These are phyloP conservation scores for Ascochyta pisi DNA, from an alignment of 2,329 filamentous ascomycete species.

Conservation along the genomic window DNA sequence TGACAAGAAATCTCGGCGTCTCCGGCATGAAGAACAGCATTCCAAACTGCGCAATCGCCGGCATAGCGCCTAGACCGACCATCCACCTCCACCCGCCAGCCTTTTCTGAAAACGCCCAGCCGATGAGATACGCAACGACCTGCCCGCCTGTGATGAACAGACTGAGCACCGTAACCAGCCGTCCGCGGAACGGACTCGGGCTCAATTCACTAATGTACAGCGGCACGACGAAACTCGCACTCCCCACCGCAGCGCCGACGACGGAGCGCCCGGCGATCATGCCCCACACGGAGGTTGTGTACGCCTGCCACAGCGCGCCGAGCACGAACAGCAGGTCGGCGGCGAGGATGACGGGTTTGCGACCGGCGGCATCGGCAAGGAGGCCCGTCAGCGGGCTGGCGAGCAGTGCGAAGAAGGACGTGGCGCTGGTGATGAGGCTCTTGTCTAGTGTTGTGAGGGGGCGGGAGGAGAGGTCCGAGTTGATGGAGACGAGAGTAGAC, in stretches of 20 bases:
- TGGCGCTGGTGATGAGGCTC: conserved; percentile 64
- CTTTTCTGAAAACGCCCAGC: conserved; percentile 72
- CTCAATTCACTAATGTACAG: conserved; percentile 81
- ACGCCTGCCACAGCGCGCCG: conserved; percentile 71
- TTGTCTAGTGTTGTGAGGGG: conserved; percentile 62
- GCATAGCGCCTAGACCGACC: conserved; percentile 82
- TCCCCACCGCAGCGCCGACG: conserved; percentile 76
- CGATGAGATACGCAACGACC: conserved; percentile 84
- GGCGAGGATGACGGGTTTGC: conserved; percentile 80
- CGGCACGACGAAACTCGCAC: conserved; percentile 82
- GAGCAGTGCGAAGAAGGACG: conserved; percentile 64
- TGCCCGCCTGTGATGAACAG: conserved; percentile 88
- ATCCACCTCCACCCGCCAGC: conserved; percentile 82
- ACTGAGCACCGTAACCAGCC: conserved; percentile 80
- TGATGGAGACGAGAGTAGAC: conserved; percentile 64
- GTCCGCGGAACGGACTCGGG: conserved; percentile 76
- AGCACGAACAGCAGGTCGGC: conserved; percentile 68
- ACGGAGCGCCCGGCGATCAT: conserved; percentile 75
- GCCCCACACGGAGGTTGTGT: conserved; percentile 61
- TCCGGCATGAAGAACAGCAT: conserved; percentile 81
- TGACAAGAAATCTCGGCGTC: conserved; percentile 86
- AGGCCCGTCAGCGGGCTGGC: conserved; percentile 62
- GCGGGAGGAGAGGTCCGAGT: conserved; percentile 59
- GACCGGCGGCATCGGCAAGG: conserved; percentile 75
- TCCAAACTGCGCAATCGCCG: conserved; percentile 73